phyloP scores from a whole-genome alignment of 805 yeast genomes.

The Saccharomycopsis sp. region DNA sequence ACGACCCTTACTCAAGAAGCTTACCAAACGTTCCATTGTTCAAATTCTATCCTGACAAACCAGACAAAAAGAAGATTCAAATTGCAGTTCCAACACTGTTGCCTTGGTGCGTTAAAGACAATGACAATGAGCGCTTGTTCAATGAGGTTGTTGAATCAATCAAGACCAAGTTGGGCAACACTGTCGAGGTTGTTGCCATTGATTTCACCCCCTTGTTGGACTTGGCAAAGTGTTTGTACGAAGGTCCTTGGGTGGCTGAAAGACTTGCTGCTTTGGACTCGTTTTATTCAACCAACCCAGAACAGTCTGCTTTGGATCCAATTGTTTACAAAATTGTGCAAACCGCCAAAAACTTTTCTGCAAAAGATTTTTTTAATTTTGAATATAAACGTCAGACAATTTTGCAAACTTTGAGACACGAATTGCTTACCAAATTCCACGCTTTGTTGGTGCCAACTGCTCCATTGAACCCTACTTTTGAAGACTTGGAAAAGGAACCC shows the following conservation, averaged over 20 bases:
- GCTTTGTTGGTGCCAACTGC: conserved; percentile 87
- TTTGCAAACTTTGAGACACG: conserved; percentile 47
- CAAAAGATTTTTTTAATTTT: conserved; percentile 73
- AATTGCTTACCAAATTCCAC: conserved; percentile 52
- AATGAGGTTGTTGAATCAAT: conserved; percentile 59
- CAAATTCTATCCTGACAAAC: conserved; percentile 50
- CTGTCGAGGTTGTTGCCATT: conserved; percentile 40
- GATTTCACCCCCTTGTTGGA: conserved; percentile 73
- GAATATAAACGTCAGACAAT: conserved; percentile 85
- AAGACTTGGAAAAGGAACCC: conserved; percentile 68
- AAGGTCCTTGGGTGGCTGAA: conserved; percentile 99
- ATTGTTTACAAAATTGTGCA: conserved; percentile 68
- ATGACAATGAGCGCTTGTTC: conserved; percentile 58
- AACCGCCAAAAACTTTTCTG: conserved; percentile 70
- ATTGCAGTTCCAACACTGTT: conserved; percentile 71
- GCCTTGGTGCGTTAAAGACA: conserved; percentile 69
- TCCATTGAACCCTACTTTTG: conserved; percentile 82
- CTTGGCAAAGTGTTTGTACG: conserved; percentile 81
- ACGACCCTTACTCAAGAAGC: conserved; percentile 74
- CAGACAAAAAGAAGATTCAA: conserved; percentile 16
- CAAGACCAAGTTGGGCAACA: too few species aligned
- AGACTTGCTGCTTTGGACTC: conserved; percentile 77
- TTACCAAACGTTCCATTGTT: conserved; percentile 59
- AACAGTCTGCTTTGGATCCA: conserved; percentile 67
- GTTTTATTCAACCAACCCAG: conserved; percentile 62